Conservation (phyloP, 345 rosid genomes). For the Cardamine resedifolia region DNA sequence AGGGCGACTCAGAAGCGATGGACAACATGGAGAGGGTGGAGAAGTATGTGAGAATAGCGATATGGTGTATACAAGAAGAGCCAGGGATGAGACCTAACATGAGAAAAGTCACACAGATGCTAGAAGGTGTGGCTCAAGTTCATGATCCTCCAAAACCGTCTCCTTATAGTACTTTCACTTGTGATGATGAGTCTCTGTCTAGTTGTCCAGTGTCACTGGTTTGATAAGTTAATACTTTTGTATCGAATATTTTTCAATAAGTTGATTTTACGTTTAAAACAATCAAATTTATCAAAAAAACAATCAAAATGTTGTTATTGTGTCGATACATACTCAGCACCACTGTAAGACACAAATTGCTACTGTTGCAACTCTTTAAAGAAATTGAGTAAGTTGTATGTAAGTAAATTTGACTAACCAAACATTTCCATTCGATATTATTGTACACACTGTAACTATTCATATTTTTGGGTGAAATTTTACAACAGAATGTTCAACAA, state of each 20-base stretch:
- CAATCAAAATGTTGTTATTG: no score
- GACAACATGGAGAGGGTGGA: constrained; percentile 39
- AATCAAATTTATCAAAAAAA: no score
- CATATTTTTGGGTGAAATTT: no score
- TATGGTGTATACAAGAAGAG: constrained; percentile 66
- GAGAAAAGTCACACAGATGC: constrained; percentile 46
- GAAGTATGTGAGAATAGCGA: constrained; percentile 48
- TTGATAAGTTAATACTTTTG: no score
- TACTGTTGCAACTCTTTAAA: no score
- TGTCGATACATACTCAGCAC: background rate
- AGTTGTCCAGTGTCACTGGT: no score
- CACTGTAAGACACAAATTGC: no score
- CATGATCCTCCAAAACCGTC: constrained; percentile 35
- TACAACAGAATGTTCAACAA: no score
- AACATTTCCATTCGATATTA: no score
- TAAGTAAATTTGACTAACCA: no score
- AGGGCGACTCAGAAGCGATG: constrained; percentile 44
- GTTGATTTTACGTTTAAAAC: background rate
- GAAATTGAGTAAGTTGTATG: no score
- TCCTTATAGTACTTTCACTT: background rate
- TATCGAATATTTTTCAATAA: background rate
- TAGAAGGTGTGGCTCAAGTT: constrained; percentile 43
- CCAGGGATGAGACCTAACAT: constrained; percentile 48
- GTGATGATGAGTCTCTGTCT: background rate
- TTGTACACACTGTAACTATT: no score